Conservation (phyloP, 306 rosid species). For the Lathyrus tuberosus region DNA sequence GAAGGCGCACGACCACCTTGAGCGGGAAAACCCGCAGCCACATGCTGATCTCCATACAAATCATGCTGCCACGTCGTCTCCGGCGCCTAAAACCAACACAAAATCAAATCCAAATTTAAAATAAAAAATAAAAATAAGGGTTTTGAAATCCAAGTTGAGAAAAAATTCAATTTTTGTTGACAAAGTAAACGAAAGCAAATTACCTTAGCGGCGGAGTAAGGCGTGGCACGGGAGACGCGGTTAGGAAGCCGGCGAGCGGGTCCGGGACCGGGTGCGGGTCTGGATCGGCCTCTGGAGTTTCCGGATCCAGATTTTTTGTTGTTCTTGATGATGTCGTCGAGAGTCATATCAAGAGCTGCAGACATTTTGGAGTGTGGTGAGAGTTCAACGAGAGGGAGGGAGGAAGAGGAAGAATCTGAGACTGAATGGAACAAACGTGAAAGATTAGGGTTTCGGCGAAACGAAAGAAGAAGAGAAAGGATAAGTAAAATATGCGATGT, state of each 20-base stretch:
- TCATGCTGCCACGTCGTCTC: constrained; percentile 95
- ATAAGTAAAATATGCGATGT: background rate
- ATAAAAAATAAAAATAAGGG: background rate
- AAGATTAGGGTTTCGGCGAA: constrained; percentile 36
- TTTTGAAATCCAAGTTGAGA: background rate
- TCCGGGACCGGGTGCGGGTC: constrained; percentile 63
- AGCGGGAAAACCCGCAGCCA: constrained; percentile 36
- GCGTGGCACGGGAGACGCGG: constrained; percentile 67
- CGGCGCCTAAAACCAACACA: constrained; percentile 62
- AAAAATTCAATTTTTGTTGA: too few relatives aligned
- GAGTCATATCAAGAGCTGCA: constrained; percentile 78
- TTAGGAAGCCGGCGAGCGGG: constrained; percentile 82
- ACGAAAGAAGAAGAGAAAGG: background rate
- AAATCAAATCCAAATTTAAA: background rate
- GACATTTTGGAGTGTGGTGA: constrained; percentile 41
- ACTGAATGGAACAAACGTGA: background rate
- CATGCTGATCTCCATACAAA: constrained; percentile 63
- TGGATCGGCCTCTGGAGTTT: constrained; percentile 51
- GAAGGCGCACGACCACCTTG: constrained; percentile 74
- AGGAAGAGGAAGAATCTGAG: constrained; percentile 18
- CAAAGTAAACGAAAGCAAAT: background rate
- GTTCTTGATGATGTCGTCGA: constrained; percentile 86
- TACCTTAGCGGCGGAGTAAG: constrained; percentile 68
- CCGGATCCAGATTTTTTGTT: constrained; percentile 85
- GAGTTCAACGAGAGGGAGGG: background rate